Evolutionary conservation across 2,329 filamentous ascomycete genomes (phyloP).

Genomic region (Colletotrichum theobromicola): DNA sequence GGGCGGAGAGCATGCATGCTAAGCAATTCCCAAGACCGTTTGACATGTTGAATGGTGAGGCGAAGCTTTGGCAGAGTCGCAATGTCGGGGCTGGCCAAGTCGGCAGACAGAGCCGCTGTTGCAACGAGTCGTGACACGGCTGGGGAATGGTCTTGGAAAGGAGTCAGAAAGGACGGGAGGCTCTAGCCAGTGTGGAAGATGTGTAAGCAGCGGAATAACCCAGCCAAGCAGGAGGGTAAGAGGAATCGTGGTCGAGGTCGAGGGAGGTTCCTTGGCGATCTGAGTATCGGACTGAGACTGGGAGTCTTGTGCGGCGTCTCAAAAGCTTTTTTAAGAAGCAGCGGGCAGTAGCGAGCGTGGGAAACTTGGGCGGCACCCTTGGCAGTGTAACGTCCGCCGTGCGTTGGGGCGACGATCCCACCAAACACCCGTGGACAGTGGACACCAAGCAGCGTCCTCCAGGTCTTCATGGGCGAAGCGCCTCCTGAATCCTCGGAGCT

Average conservation of each 20-base stretch:
- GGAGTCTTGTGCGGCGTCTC: conserved; percentile 22
- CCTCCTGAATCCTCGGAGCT: background rate
- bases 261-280: conserved; percentile 19
- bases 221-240: background rate
- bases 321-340: conserved; percentile 20
- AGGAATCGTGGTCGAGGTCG: background rate
- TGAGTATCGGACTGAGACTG: conserved; percentile 20
- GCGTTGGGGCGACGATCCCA: background rate
- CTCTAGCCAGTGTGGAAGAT: background rate
- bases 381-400: conserved; percentile 14
- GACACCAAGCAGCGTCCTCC: background rate
- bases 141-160: background rate
- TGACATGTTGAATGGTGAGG: conserved; percentile 4
- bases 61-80: conserved; percentile 18
- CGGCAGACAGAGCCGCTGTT: conserved; percentile 7
- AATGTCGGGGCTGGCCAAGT: conserved; percentile 12
- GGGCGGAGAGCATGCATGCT: background rate
- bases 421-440: background rate
- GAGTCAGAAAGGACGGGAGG: background rate
- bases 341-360: background rate
- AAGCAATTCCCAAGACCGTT: background rate
- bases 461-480: background rate
- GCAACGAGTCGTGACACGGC: background rate
- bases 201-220: conserved; percentile 4
- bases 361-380: conserved; percentile 9